Evolutionary conservation across 306 rosid species (phyloP), one percentile per base, ranked within the genome.

Genomic region (Dalbergia cultrata): DNA sequence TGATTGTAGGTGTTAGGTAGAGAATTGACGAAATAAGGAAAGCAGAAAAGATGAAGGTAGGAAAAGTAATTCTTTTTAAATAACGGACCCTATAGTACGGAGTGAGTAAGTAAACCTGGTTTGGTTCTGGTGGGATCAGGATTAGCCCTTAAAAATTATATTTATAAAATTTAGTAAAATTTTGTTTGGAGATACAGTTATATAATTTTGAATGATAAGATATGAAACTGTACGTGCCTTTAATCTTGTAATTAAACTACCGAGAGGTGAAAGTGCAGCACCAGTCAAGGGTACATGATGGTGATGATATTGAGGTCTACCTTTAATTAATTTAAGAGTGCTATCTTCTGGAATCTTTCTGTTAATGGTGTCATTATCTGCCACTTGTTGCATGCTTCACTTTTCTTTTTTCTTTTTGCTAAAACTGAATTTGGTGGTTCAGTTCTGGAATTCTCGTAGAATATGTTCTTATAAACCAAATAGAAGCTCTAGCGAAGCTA

Each of bases 301-400:
- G 13, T 39, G 75, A 19, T 52, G 19, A 19, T 41, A 57, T 76
- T 74, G 37, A 72, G 75, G 71, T 76, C 79, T 58, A 54, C 56
- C 74, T 34, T 60, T 50, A 26, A 26, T 26, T 60, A 56, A 45
- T 67, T 67, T 41, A 53, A 12, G 18, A 72, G 83, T 86, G 76
- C 61, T 81, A 35, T 21, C 33, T 77, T 79, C 47, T 61, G 65
- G 88, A 81, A 86, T 83, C 76, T 68, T 74, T 79, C 17, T 61
- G 61, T 59, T 79, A 39, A 54, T 21, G 63, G 57, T 77, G 59
- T 49, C 44, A 65, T 77, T 22, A 35, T 76, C 86, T 82, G 18
- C 78, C 78, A n/a, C 74, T 57, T 74, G 76, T 75, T 65, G 33
- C 18, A 19, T 49, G 69, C 56, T 44, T 79, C 35, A 37, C 49